Evolutionary conservation across 2,329 filamentous ascomycete genomes (phyloP).

Genomic region (Pseudopithomyces maydicus): DNA sequence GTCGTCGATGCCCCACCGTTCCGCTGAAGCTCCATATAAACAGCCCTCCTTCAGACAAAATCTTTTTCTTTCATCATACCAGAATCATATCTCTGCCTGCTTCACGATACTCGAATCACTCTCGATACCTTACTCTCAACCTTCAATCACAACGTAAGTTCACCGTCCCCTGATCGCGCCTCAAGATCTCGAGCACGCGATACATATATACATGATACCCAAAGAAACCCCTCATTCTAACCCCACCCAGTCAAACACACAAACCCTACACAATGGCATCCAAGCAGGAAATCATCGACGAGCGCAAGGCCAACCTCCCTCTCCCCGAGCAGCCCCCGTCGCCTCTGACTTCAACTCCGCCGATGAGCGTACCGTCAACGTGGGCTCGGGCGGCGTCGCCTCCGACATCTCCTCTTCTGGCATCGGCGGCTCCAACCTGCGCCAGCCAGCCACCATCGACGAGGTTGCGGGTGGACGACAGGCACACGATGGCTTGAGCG

Average conservation of each 20-base stretch:
- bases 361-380: slow-evolving; percentile 71
- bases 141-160: background rate
- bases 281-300: slow-evolving; percentile 62
- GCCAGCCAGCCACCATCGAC: slow-evolving; percentile 57
- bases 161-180: background rate
- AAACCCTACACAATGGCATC: slow-evolving; percentile 29
- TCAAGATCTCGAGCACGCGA: background rate
- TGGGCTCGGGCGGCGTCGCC: slow-evolving; percentile 64
- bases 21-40: slow-evolving; percentile 1
- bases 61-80: background rate
- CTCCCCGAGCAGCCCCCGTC: slow-evolving; percentile 79
- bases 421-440: slow-evolving; percentile 54
- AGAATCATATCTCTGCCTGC: background rate
- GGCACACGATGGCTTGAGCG: slow-evolving; percentile 61
- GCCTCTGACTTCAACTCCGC: slow-evolving; percentile 79
- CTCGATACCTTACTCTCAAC: too few relatives aligned
- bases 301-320: slow-evolving; percentile 74
- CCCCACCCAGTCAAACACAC: slow-evolving; percentile 14
- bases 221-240: too few relatives aligned
- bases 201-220: too few relatives aligned
- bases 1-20: slow-evolving; percentile 10
- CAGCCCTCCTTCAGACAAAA: slow-evolving; percentile 4
- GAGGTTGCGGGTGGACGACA: slow-evolving; percentile 62
- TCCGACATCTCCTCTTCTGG: slow-evolving; percentile 47
- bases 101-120: too few relatives aligned